These are phyloP conservation scores for Botrytis byssoidea DNA, from an alignment of 2,329 filamentous ascomycete species.

Conservation along the genomic window DNA sequence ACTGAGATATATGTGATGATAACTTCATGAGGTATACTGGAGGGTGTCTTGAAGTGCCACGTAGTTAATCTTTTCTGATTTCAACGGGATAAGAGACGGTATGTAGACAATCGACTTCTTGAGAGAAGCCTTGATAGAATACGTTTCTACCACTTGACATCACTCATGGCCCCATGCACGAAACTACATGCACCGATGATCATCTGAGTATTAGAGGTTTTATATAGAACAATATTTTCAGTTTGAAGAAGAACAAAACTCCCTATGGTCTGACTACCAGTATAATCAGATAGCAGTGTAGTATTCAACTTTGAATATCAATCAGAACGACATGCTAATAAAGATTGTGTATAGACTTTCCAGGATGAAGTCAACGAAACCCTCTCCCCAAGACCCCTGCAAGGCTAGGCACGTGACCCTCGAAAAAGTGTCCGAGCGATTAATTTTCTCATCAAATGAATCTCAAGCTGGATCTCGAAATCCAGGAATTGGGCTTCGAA, in stretches of 20 bases:
- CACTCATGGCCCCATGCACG: background rate
- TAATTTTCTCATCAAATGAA: constrained; percentile 16
- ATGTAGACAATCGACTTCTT: too few species aligned
- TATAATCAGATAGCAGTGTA: background rate
- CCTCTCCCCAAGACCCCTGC: background rate
- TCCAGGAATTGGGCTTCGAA: constrained; percentile 31
- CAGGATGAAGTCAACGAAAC: background rate
- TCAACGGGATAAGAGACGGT: background rate
- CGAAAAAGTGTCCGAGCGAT: constrained; percentile 14
- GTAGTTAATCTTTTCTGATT: background rate
- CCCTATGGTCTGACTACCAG: background rate
- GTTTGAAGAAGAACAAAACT: background rate
- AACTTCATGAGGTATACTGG: background rate
- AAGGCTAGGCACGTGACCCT: background rate
- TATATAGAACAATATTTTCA: background rate
- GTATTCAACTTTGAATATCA: background rate
- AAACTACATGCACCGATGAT: background rate
- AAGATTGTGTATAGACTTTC: background rate
- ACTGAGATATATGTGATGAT: background rate
- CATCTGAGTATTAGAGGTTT: background rate
- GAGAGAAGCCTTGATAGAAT: background rate
- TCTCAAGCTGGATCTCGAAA: constrained; percentile 12
- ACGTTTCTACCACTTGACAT: background rate
- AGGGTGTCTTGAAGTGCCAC: background rate
- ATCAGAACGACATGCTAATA: background rate